phyloP scores from a whole-genome alignment of 371 early-diverging fungal genomes.

The Synchytrium microbalum region DNA sequence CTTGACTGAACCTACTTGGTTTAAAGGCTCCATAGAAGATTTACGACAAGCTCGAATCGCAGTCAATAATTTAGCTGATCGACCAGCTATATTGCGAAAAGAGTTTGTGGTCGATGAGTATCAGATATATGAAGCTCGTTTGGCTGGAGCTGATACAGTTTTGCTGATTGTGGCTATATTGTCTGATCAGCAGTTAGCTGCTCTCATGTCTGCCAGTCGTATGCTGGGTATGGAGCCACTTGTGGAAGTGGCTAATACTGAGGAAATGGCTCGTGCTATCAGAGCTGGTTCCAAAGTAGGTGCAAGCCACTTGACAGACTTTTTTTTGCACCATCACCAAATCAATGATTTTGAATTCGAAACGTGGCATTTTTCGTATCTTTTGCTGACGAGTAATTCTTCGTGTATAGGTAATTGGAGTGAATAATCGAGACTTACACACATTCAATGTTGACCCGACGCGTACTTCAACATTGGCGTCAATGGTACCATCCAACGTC shows the following conservation, averaged over 20 bases:
- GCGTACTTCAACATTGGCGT: conserved; percentile 68
- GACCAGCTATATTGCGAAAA: conserved; percentile 90
- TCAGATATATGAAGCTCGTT: conserved; percentile 86
- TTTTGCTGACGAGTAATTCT: too few species aligned
- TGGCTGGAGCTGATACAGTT: conserved; percentile 80
- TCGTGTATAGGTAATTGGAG: conserved; percentile 70
- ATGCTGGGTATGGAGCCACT: conserved; percentile 91
- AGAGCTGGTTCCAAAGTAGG: conserved; percentile 58
- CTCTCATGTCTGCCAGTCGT: conserved; percentile 64
- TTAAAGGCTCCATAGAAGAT: conserved; percentile 86
- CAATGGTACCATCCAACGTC: conserved; percentile 59
- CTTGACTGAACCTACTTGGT: conserved; percentile 95
- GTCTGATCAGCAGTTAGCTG: conserved; percentile 37
- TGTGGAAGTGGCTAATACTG: conserved; percentile 88
- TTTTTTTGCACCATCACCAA: too few species aligned
- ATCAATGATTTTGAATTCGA: too few species aligned
- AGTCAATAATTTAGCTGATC: conserved; percentile 51
- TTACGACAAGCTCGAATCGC: conserved; percentile 74
- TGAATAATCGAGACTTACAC: conserved; percentile 94
- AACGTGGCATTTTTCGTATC: too few species aligned
- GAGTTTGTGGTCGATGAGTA: conserved; percentile 96
- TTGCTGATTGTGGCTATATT: conserved; percentile 95
- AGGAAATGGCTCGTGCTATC: conserved; percentile 82
- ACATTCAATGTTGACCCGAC: conserved; percentile 89
- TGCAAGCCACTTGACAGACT: too few species aligned